Conservation (phyloP, 257 asterid genomes). For the Lantana camara region DNA sequence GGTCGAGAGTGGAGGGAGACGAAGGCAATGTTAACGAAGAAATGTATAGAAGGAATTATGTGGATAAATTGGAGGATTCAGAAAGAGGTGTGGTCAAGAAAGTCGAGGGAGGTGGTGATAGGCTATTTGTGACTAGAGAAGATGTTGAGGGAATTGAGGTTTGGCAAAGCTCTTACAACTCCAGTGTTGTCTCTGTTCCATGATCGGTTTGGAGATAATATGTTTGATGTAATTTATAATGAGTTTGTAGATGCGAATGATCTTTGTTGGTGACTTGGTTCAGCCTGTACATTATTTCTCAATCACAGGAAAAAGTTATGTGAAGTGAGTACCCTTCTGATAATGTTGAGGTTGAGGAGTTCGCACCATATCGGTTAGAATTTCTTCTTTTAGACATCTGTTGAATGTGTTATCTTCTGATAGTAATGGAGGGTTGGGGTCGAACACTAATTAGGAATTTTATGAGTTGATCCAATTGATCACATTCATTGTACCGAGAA, state of each 20-base stretch:
- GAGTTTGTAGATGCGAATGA: too few species aligned
- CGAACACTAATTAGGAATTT: too few species aligned
- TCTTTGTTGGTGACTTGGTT: too few species aligned
- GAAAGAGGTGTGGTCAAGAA: slow-evolving; percentile 74
- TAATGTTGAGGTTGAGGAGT: neutral
- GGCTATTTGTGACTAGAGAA: slow-evolving; percentile 82
- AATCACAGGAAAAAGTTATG: too few species aligned
- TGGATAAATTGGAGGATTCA: slow-evolving; percentile 74
- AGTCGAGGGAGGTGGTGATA: slow-evolving; percentile 89
- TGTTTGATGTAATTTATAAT: neutral
- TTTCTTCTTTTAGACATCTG: too few species aligned
- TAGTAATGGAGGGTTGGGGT: too few species aligned
- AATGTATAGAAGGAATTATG: slow-evolving; percentile 74
- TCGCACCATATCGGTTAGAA: too few species aligned
- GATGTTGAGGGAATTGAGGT: slow-evolving; percentile 89
- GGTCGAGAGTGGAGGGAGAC: slow-evolving; percentile 65
- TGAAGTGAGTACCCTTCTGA: neutral
- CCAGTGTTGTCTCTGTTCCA: slow-evolving; percentile 51
- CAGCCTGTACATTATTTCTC: neutral
- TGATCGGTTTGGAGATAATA: slow-evolving; percentile 26
- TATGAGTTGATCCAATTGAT: too few species aligned
- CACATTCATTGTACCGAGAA: too few species aligned
- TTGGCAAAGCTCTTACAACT: slow-evolving; percentile 79
- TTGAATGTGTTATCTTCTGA: too few species aligned
- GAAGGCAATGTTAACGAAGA: slow-evolving; percentile 53